phyloP scores from a whole-genome alignment of 345 rosid species.

The Eucalyptus marginata region DNA sequence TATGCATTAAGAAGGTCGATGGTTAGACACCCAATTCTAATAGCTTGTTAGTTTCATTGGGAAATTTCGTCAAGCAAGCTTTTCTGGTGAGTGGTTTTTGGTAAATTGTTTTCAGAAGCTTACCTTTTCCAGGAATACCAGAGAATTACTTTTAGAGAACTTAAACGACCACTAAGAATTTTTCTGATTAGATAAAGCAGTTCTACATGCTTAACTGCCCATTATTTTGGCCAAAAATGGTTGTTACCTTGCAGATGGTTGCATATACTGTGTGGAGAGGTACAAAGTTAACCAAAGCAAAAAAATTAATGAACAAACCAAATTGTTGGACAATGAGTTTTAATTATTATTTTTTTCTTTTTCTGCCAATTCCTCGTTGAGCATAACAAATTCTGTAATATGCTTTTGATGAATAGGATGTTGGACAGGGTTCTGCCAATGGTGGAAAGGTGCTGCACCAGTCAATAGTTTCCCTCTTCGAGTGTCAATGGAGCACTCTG shows the following conservation, averaged over 20 bases:
- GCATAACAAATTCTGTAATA: not conserved
- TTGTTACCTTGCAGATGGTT: not conserved
- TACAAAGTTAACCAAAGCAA: not conserved
- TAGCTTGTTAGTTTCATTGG: not conserved
- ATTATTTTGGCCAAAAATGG: not conserved
- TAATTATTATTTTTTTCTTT: not conserved
- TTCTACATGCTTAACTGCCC: not conserved
- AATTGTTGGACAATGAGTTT: not conserved
- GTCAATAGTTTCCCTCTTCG: constrained; percentile 75
- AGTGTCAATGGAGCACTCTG: constrained; percentile 97
- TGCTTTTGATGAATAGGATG: constrained; percentile 21
- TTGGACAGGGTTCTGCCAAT: constrained; percentile 49
- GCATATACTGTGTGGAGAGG: not conserved
- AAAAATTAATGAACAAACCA: not conserved
- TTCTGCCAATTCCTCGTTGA: not conserved
- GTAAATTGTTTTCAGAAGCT: not conserved
- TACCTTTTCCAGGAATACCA: not conserved
- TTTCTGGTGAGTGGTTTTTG: not conserved
- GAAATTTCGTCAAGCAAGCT: not conserved
- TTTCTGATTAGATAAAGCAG: not conserved
- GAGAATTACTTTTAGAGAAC: not conserved
- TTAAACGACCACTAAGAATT: not conserved
- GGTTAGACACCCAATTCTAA: not conserved
- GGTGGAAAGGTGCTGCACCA: constrained; percentile 72
- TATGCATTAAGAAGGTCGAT: not conserved